A percentile compares a stretch with the other conserved stretches of the same genome.
phyloP scores from a whole-genome alignment of 768 basidiomycete genomes.

The Mycena chlorophos region DNA sequence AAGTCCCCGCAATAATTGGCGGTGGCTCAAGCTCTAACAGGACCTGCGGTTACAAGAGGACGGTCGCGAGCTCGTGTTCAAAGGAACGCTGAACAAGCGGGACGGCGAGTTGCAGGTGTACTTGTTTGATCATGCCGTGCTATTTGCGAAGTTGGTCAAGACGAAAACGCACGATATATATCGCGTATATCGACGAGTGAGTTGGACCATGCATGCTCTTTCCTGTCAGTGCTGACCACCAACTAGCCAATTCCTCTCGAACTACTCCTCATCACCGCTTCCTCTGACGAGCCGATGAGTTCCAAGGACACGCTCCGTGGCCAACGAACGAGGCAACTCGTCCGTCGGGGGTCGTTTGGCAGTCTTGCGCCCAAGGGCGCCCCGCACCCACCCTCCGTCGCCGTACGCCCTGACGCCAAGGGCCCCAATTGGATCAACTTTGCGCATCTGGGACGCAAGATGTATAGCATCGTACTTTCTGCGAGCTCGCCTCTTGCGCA shows the following conservation, averaged over 20 bases:
- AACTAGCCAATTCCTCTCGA: conserved; percentile 92
- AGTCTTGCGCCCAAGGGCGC: conserved; percentile 12
- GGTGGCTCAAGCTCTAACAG: conserved; percentile 39
- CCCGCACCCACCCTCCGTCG: conserved; percentile 41
- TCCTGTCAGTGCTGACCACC: neutral
- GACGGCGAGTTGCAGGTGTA: conserved; percentile 92
- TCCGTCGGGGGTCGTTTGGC: conserved; percentile 20
- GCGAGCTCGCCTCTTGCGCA: conserved; percentile 81
- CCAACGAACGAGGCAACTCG: conserved; percentile 39
- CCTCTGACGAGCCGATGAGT: conserved; percentile 55
- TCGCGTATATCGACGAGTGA: conserved; percentile 89
- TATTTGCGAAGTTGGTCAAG: conserved; percentile 83
- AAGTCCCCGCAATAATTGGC: neutral
- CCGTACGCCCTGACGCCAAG: conserved; percentile 63
- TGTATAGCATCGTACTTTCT: conserved; percentile 90
- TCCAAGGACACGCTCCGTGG: conserved; percentile 37
- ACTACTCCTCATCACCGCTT: conserved; percentile 77
- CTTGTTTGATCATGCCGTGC: conserved; percentile 92
- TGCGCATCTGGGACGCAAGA: conserved; percentile 89
- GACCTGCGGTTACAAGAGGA: conserved; percentile 86
- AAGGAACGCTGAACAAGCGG: conserved; percentile 85
- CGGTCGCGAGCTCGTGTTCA: conserved; percentile 87
- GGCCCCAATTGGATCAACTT: conserved; percentile 92
- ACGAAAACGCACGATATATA: conserved; percentile 91
- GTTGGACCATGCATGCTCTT: conserved; percentile 30